Evolutionary conservation across 148 eudicot species (phyloP).

Genomic region (Amaranthus palmeri): DNA sequence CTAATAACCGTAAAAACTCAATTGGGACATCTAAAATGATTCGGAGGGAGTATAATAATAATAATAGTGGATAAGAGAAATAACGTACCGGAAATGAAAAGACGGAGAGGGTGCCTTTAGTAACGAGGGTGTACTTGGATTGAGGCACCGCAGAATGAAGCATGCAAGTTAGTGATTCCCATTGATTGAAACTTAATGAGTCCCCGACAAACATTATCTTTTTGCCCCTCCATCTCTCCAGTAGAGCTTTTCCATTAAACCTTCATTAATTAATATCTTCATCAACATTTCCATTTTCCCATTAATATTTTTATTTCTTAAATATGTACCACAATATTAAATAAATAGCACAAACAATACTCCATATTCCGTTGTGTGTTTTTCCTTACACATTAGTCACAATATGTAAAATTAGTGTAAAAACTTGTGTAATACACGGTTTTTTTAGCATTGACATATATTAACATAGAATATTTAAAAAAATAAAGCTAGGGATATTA

Average conservation of each 20-base stretch:
- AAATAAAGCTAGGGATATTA: no score
- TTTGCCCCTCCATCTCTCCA: constrained; percentile 47
- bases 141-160: constrained; percentile 43
- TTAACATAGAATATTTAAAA: no score
- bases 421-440: no score
- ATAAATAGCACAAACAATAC: no score
- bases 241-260: constrained; percentile 42
- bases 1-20: no score
- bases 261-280: constrained; percentile 20
- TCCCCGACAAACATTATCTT: constrained; percentile 73
- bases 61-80: not conserved
- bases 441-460: no score
- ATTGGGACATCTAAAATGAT: no score
- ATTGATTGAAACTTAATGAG: constrained; percentile 58
- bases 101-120: constrained; percentile 35
- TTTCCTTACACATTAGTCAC: no score
- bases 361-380: no score
- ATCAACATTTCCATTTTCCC: not conserved
- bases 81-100: constrained; percentile 38
- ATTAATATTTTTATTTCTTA: not conserved
- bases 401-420: no score
- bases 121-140: constrained; percentile 34
- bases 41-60: not conserved
- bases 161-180: constrained; percentile 63
- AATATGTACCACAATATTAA: no score